phyloP scores from a whole-genome alignment of 192 early-diverging fungal genomes.

The Backusella circina region DNA sequence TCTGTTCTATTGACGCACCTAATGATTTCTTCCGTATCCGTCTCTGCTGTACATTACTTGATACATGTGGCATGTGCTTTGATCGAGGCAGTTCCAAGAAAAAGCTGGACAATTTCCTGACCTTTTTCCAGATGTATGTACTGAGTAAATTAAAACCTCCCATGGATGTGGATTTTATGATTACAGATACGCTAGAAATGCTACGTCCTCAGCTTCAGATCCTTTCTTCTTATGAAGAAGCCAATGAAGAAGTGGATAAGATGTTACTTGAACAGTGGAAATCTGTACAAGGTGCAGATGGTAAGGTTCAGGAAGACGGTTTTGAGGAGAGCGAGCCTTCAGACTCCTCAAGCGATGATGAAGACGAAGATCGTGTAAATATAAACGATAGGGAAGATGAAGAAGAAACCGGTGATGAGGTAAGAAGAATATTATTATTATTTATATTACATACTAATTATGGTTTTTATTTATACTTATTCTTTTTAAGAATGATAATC shows the following conservation, averaged over 20 bases:
- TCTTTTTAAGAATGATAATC: conserved; percentile 32
- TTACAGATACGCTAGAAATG: conserved; percentile 76
- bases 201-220: conserved; percentile 59
- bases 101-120: conserved; percentile 70
- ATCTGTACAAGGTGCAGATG: conserved; percentile 41
- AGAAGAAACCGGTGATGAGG: conserved; percentile 40
- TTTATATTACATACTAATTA: background rate
- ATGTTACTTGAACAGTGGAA: conserved; percentile 50
- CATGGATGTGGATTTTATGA: conserved; percentile 86
- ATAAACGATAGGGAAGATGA: conserved; percentile 28
- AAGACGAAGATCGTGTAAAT: conserved; percentile 24
- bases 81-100: conserved; percentile 60
- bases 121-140: conserved; percentile 88
- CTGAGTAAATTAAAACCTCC: conserved; percentile 77
- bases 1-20: conserved; percentile 69
- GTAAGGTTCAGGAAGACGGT: conserved; percentile 38
- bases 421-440: background rate
- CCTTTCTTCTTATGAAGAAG: conserved; percentile 76
- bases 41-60: conserved; percentile 80
- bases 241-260: conserved; percentile 60
- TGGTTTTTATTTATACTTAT: background rate
- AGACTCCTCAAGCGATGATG: conserved; percentile 33
- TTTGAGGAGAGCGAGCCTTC: conserved; percentile 37
- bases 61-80: conserved; percentile 85
- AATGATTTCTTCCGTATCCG: conserved; percentile 93